These are phyloP conservation scores for Wickerhamiella azyma DNA, from an alignment of 805 yeast species.

Conservation along the genomic window DNA sequence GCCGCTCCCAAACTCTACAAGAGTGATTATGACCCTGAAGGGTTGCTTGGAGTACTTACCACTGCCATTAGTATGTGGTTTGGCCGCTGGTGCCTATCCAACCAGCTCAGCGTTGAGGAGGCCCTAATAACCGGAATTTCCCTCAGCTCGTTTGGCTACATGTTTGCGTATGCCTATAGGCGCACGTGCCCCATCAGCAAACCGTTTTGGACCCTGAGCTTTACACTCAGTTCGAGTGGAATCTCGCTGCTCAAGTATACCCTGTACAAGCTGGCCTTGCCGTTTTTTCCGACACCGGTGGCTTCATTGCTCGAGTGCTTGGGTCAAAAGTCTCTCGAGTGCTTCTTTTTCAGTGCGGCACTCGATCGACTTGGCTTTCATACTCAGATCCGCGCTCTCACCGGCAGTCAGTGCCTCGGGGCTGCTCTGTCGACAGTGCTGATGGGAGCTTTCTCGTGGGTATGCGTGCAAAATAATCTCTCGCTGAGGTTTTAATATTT, in stretches of 20 bases:
- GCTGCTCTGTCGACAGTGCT: conserved; percentile 13
- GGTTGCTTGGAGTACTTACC: conserved; percentile 26
- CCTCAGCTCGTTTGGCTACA: conserved; percentile 20
- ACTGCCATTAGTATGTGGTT: conserved; percentile 28
- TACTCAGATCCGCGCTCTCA: not conserved
- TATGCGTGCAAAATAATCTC: conserved; percentile 13
- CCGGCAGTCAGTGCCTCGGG: conserved; percentile 8
- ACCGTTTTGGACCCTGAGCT: conserved; percentile 28
- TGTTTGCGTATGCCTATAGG: conserved; percentile 22
- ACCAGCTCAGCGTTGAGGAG: conserved; percentile 17
- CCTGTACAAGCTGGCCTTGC: conserved; percentile 15
- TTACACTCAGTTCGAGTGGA: conserved; percentile 24
- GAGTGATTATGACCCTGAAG: conserved; percentile 27
- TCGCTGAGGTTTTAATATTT: conserved; percentile 5
- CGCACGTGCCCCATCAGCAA: conserved; percentile 25
- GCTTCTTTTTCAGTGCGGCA: conserved; percentile 20
- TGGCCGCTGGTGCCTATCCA: conserved; percentile 24
- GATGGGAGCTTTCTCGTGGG: conserved; percentile 14
- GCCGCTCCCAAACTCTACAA: conserved; percentile 14
- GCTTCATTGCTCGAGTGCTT: conserved; percentile 15
- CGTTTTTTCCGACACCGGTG: conserved; percentile 20
- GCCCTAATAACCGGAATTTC: conserved; percentile 20
- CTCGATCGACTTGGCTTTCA: conserved; percentile 13
- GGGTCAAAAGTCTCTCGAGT: conserved; percentile 24
- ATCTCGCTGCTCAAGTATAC: conserved; percentile 23